phyloP scores from a whole-genome alignment of 2,329 filamentous ascomycete species.

The Aspergillus sp. region DNA sequence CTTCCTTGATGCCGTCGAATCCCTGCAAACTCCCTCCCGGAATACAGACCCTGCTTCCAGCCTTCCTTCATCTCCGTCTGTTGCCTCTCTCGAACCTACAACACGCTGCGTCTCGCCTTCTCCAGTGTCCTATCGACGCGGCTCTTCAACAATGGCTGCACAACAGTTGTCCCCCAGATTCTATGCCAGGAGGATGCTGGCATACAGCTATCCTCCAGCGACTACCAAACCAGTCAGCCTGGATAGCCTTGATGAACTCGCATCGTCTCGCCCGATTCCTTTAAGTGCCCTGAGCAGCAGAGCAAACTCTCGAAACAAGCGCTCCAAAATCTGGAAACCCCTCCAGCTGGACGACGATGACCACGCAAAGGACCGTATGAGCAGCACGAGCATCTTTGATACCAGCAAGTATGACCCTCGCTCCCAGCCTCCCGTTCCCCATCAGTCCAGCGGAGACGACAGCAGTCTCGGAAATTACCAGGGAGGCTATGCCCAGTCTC shows the following conservation, averaged over 20 bases:
- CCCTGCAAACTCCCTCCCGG: too few relatives aligned
- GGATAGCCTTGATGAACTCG: conserved; percentile 11
- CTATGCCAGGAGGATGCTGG: too few relatives aligned
- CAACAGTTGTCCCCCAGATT: too few relatives aligned
- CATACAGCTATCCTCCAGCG: too few relatives aligned
- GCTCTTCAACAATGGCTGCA: too few relatives aligned
- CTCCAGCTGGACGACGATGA: conserved; percentile 5
- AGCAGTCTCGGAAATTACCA: conserved; percentile 1
- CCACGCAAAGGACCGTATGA: conserved; percentile 1
- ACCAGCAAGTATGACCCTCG: conserved; percentile 3
- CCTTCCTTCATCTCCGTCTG: too few relatives aligned
- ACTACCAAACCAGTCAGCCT: too few relatives aligned
- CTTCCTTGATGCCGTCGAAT: too few relatives aligned
- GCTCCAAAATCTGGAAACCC: conserved; percentile 11
- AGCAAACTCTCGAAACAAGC: conserved; percentile 11
- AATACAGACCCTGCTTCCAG: too few relatives aligned
- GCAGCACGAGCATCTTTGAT: conserved; percentile 1
- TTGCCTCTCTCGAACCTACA: too few relatives aligned
- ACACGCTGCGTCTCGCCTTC: too few relatives aligned
- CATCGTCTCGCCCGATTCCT: conserved; percentile 16
- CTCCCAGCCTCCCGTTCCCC: conserved; percentile 5
- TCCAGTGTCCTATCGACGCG: too few relatives aligned
- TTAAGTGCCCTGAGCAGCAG: conserved; percentile 12
- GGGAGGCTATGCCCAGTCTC: conserved; percentile 1
- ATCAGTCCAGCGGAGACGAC: conserved; percentile 2